Base-by-base conservation (phyloP, 768 basidiomycete species). In the Megacollybia marginata region DNA sequence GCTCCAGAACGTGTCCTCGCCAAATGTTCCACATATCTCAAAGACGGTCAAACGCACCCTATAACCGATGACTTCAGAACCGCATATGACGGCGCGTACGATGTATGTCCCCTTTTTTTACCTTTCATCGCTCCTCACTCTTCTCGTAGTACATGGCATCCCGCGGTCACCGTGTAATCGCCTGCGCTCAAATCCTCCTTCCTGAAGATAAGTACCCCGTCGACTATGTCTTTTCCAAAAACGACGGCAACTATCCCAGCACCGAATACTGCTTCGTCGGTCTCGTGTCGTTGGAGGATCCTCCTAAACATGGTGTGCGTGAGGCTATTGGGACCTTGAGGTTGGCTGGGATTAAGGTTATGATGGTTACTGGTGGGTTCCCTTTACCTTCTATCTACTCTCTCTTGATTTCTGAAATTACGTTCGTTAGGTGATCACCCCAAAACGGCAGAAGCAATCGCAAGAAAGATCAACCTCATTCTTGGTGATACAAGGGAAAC, bases 371-470 rank as follows among this genome's bases (percentile, higher is more conserved):
- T 19, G 82, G 80, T 77, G 28, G 47, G 68, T 34, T 23, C 9
- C 13, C 5, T 18, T 52, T 28, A 46, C 33, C 20, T 16, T 43
- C 11, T 18, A 36, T 47, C 11, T 8, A 20, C 9, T 48, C 35
- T 10, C 20, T 40, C 33, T 50, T 3, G 23, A 6, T 3, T 28
- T 28, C 23, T 28, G 23, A 28, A 28, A 28, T 28, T 6, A 6
- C 6, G 23, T 6, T 28, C 1, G 16, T 5, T 49, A 77, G 79
- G 80, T 51, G 82, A 85, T 57, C 83, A 85, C 61, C 82, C 82
- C 1, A 83, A 84, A 64, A 85, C 83, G 0, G 83, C 83, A 1
- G 82, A 85, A 59, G 83, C 83, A 13, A 84, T 85, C 52, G 83
- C 83, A 10, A 72, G 82, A 55, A 84, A 85, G 67, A 84, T 85